Conservation (phyloP, 1,284 basidiomycete genomes). For the Crucibulum parvulum region DNA sequence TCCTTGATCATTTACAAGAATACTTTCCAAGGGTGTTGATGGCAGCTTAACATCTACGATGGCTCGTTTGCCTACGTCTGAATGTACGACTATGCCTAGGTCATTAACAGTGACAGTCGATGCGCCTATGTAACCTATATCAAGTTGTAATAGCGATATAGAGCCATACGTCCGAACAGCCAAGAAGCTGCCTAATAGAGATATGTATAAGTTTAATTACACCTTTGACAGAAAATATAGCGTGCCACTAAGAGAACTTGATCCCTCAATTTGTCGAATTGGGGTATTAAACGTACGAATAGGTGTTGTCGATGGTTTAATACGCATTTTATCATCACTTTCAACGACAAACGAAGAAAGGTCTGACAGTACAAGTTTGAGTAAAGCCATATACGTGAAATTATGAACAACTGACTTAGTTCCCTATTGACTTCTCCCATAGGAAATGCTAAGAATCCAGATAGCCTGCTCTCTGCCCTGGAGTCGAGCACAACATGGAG, state of each 20-base stretch:
- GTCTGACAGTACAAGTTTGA: slow-evolving; percentile 41
- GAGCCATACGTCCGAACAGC: slow-evolving; percentile 46
- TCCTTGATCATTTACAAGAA: slow-evolving; percentile 54
- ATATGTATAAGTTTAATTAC: not conserved
- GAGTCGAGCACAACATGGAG: slow-evolving; percentile 47
- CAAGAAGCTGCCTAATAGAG: slow-evolving; percentile 34
- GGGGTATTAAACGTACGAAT: slow-evolving; percentile 59
- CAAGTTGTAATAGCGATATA: slow-evolving; percentile 29
- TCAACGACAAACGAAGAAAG: slow-evolving; percentile 51
- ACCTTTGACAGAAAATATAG: too few species aligned
- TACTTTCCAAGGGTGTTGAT: slow-evolving; percentile 29
- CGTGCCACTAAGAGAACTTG: slow-evolving; percentile 8
- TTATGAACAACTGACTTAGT: slow-evolving; percentile 57
- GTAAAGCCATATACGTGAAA: slow-evolving; percentile 5
- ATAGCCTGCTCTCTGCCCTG: slow-evolving; percentile 20
- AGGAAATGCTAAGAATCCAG: slow-evolving; percentile 59
- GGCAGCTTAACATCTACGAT: slow-evolving; percentile 53
- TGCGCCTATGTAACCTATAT: slow-evolving; percentile 1
- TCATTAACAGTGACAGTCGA: slow-evolving; percentile 16
- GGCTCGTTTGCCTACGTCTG: slow-evolving; percentile 46
- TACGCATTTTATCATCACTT: slow-evolving; percentile 30
- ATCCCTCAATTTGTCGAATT: slow-evolving; percentile 53
- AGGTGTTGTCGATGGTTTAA: slow-evolving; percentile 51
- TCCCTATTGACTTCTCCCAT: slow-evolving; percentile 63
- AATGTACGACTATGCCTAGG: slow-evolving; percentile 41